phyloP scores from a whole-genome alignment of 2,329 filamentous ascomycete genomes.

The Colletotrichum paranaense region DNA sequence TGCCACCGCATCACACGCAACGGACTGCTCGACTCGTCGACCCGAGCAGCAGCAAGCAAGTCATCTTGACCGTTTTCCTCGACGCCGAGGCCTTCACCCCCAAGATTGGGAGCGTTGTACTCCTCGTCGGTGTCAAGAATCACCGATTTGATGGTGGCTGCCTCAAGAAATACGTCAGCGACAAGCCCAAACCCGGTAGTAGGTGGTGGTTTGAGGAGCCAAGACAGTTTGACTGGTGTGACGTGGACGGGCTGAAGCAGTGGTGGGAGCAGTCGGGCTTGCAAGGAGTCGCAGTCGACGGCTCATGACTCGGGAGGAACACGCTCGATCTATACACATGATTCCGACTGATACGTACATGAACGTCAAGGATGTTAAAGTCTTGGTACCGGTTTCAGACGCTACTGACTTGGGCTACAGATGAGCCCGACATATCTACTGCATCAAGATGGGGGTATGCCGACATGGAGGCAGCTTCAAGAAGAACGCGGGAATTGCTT shows the following conservation, averaged over 20 bases:
- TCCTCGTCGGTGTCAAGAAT: conserved; percentile 68
- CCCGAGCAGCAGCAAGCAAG: conserved; percentile 62
- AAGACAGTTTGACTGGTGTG: conserved; percentile 59
- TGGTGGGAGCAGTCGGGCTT: conserved; percentile 53
- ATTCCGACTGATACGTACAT: background rate
- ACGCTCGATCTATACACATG: background rate
- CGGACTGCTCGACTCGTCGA: conserved; percentile 63
- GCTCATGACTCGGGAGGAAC: conserved; percentile 11
- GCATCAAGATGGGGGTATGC: background rate
- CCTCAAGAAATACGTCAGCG: conserved; percentile 57
- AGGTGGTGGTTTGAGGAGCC: conserved; percentile 66
- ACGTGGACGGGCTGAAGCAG: conserved; percentile 54
- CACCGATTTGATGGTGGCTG: conserved; percentile 63
- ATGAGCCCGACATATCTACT: background rate
- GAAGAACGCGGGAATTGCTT: background rate
- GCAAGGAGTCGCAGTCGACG: conserved; percentile 1
- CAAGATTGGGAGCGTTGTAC: conserved; percentile 58
- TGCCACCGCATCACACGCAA: conserved; percentile 60
- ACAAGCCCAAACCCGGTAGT: conserved; percentile 45
- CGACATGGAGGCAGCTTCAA: background rate
- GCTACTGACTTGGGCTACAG: background rate
- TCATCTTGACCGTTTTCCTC: conserved; percentile 65
- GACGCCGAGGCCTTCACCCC: conserved; percentile 62
- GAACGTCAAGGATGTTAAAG: background rate
- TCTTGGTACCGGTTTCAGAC: conserved; percentile 13